Conservation (phyloP, 139 green algal genomes). For the Diplosphaera chodatii region DNA sequence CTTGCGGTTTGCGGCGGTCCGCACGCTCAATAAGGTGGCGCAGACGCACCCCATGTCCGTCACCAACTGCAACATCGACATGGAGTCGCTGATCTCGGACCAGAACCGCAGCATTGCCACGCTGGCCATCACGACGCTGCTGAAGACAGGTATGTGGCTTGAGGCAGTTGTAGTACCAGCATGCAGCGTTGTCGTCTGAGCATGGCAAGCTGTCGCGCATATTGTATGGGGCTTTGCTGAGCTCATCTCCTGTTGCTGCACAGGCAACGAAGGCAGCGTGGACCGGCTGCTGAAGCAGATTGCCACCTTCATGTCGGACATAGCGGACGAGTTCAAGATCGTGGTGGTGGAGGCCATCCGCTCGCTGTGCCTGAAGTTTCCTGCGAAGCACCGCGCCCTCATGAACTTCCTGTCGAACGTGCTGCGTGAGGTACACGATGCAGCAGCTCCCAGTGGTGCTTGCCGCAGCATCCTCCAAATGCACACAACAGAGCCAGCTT, state of each 20-base stretch:
- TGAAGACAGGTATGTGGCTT: constrained; percentile 91
- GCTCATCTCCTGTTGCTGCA: too few relatives aligned
- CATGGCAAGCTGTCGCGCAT: too few relatives aligned
- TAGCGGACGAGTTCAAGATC: constrained; percentile 99
- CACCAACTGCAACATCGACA: constrained; percentile 99
- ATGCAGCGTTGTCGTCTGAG: too few relatives aligned
- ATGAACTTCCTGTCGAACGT: constrained; percentile 94
- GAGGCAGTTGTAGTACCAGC: too few relatives aligned
- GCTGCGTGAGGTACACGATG: constrained; percentile 53
- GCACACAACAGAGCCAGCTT: too few relatives aligned
- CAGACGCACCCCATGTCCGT: constrained; percentile 91
- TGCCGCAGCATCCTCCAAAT: too few relatives aligned
- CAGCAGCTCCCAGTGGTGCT: too few relatives aligned
- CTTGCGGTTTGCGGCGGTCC: constrained; percentile 87
- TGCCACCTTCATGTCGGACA: constrained; percentile 95
- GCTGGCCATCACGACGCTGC: constrained; percentile 97
- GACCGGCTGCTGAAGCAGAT: constrained; percentile 99
- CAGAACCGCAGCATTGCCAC: constrained; percentile 94
- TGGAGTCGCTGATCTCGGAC: constrained; percentile 95
- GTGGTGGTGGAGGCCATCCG: constrained; percentile 96
- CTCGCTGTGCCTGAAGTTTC: constrained; percentile 96
- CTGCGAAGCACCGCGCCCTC: constrained; percentile 87
- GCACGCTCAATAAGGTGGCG: constrained; percentile 90
- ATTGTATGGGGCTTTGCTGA: too few relatives aligned
- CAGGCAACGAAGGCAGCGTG: constrained; percentile 88